phyloP scores from a whole-genome alignment of 2,329 filamentous ascomycete genomes.

The Alternaria postmessia region DNA sequence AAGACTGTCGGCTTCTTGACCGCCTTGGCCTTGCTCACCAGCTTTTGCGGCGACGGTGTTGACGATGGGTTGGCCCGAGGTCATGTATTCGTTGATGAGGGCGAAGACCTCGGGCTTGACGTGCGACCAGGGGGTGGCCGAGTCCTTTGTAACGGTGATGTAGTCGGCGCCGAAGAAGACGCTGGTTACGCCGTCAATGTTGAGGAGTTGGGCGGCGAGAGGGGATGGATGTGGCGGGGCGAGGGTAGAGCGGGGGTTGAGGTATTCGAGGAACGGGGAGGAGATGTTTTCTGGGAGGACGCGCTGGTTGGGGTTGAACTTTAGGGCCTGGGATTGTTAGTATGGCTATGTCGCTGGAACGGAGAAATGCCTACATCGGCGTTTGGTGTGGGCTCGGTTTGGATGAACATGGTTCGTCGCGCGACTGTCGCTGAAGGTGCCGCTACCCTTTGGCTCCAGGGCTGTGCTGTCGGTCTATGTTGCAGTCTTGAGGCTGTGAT shows the following conservation, averaged over 20 bases:
- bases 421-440: constrained; percentile 22
- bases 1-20: constrained; percentile 71
- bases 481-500: constrained; percentile 43
- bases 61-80: constrained; percentile 82
- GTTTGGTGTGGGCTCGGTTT: constrained; percentile 94
- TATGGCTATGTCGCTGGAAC: neutral
- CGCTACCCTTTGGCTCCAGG: constrained; percentile 31
- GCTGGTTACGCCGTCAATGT: constrained; percentile 91
- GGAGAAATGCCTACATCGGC: constrained; percentile 67
- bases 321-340: constrained; percentile 66
- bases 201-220: constrained; percentile 87
- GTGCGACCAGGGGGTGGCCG: constrained; percentile 90
- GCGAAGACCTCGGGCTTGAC: constrained; percentile 95
- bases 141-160: constrained; percentile 93
- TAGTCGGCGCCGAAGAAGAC: constrained; percentile 96
- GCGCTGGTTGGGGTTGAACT: constrained; percentile 91
- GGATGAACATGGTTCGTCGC: constrained; percentile 89
- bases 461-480: constrained; percentile 40
- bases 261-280: constrained; percentile 88
- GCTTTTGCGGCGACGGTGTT: constrained; percentile 70
- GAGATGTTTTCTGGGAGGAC: constrained; percentile 78
- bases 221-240: constrained; percentile 89
- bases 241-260: constrained; percentile 86
- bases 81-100: constrained; percentile 91
- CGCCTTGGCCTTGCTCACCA: constrained; percentile 59